Percentiles rank a stretch among this genome's conserved stretches.
phyloP scores from a whole-genome alignment of 306 rosid species.

The Begonia peltatifolia region DNA sequence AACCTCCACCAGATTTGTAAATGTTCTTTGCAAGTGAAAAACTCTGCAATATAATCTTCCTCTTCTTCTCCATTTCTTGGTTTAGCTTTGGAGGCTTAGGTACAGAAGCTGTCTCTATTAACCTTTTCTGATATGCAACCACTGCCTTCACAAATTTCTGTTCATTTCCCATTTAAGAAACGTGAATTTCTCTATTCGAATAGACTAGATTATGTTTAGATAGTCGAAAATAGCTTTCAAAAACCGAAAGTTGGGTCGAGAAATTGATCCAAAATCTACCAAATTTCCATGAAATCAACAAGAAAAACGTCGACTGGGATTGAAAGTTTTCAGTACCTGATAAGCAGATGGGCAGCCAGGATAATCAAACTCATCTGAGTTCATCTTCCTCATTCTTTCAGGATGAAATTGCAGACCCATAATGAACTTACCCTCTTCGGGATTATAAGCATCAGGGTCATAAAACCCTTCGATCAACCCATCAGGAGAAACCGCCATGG shows the following conservation, averaged over 20 bases:
- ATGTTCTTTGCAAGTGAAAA: conserved; percentile 69
- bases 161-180: not conserved
- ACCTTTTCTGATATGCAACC: conserved; percentile 59
- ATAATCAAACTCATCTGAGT: conserved; percentile 82
- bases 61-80: conserved; percentile 59
- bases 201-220: too few relatives aligned
- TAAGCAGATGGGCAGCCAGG: conserved; percentile 83
- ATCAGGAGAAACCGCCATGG: conserved; percentile 80
- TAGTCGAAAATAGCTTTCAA: too few relatives aligned
- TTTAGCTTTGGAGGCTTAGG: conserved; percentile 36
- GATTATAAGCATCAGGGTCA: conserved; percentile 81
- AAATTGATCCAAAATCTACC: too few relatives aligned
- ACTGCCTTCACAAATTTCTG: conserved; percentile 93
- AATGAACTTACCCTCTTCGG: conserved; percentile 80
- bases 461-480: conserved; percentile 82
- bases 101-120: conserved; percentile 20
- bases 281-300: too few relatives aligned
- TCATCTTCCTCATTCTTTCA: conserved; percentile 61
- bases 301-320: too few relatives aligned
- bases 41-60: conserved; percentile 44
- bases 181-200: too few relatives aligned
- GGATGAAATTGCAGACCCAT: conserved; percentile 98
- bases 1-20: conserved; percentile 29
- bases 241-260: too few relatives aligned
- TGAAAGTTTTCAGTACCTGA: conserved; percentile 25